These are phyloP conservation scores for Lippia alba DNA, from an alignment of 305 asterid genomes.

Conservation along the genomic window DNA sequence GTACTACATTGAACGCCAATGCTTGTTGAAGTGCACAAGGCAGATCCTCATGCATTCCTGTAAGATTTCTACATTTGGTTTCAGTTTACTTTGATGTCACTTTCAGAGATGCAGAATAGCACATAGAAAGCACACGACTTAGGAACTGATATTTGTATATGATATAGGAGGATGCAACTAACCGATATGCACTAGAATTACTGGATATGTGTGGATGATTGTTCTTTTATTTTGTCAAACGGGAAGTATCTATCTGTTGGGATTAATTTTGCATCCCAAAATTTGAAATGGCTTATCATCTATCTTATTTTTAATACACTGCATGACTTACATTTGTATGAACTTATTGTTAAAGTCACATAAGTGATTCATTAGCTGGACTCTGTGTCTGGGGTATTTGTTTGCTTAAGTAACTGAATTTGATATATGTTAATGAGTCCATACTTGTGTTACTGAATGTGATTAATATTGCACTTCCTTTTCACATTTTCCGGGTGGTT, in stretches of 20 bases:
- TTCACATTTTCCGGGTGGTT: too few relatives aligned
- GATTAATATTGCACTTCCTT: too few relatives aligned
- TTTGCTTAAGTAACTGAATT: too few relatives aligned
- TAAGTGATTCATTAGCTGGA: too few relatives aligned
- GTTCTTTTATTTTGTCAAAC: neutral
- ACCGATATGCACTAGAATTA: slow-evolving; percentile 17
- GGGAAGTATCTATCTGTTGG: slow-evolving; percentile 1
- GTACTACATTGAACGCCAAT: slow-evolving; percentile 84
- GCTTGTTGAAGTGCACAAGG: slow-evolving; percentile 89
- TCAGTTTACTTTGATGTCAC: slow-evolving; percentile 33
- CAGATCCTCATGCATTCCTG: slow-evolving; percentile 81
- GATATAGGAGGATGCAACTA: neutral
- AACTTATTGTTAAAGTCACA: neutral
- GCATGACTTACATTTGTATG: neutral
- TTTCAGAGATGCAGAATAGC: slow-evolving; percentile 4
- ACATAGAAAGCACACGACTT: neutral
- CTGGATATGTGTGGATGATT: neutral
- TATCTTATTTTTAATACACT: slow-evolving; percentile 3
- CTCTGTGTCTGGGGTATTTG: too few relatives aligned
- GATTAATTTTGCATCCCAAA: slow-evolving; percentile 19
- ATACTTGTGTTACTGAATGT: too few relatives aligned
- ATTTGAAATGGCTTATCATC: neutral
- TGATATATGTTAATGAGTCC: too few relatives aligned
- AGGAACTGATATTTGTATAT: slow-evolving; percentile 2
- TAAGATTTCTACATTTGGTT: slow-evolving; percentile 48